phyloP scores from a whole-genome alignment of 495 filamentous ascomycete genomes.

The Penicillium steckii region DNA sequence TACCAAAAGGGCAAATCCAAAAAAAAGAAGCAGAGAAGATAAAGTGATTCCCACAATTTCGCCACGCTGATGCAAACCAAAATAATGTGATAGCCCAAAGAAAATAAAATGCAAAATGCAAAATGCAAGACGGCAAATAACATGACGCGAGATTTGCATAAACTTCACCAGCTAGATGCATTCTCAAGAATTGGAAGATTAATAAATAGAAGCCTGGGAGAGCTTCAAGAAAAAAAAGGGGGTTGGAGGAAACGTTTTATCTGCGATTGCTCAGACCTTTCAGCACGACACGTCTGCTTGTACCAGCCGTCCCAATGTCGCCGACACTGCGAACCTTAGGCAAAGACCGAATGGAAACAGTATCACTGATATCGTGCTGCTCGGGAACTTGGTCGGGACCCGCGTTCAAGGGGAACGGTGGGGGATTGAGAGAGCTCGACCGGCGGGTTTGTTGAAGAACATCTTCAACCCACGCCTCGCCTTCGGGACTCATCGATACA shows the following conservation, averaged over 20 bases:
- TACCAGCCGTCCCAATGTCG: slow-evolving; percentile 38
- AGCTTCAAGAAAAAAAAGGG: neutral
- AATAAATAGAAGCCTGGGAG: neutral
- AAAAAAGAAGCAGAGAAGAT: neutral
- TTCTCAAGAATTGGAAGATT: neutral
- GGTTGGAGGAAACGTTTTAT: slow-evolving; percentile 3
- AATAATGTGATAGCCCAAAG: neutral
- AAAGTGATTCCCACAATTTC: slow-evolving; percentile 12
- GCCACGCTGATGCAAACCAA: slow-evolving; percentile 34
- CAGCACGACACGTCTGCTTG: slow-evolving; percentile 39
- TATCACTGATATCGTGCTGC: slow-evolving; percentile 7
- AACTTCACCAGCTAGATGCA: neutral
- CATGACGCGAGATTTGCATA: neutral
- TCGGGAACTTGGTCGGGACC: neutral
- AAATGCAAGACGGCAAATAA: slow-evolving; percentile 4
- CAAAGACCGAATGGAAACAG: slow-evolving; percentile 10
- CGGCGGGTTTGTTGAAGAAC: slow-evolving; percentile 44
- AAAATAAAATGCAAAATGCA: slow-evolving; percentile 6
- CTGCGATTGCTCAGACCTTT: slow-evolving; percentile 33
- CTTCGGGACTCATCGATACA: slow-evolving; percentile 47
- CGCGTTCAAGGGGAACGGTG: slow-evolving; percentile 10
- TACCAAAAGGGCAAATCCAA: neutral
- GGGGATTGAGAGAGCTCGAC: slow-evolving; percentile 34
- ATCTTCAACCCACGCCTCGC: slow-evolving; percentile 52
- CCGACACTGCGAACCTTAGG: slow-evolving; percentile 41